A percentile compares a stretch with the other conserved stretches of the same genome.
Evolutionary conservation across 2,329 filamentous ascomycete genomes (phyloP).

Genomic region (Dryadomyces quercivorus): DNA sequence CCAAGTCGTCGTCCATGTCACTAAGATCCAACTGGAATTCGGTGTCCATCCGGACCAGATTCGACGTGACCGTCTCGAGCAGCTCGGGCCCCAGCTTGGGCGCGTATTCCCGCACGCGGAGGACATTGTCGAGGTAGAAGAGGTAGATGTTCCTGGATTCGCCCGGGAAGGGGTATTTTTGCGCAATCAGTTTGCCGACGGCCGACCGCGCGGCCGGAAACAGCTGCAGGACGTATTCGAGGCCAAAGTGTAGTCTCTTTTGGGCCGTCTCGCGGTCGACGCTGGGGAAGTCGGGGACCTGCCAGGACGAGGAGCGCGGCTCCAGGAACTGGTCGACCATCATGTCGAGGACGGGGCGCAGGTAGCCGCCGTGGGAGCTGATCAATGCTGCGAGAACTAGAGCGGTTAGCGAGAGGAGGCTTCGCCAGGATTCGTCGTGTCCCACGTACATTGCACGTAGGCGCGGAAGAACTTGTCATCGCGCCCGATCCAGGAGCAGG

Average conservation of each 20-base stretch:
- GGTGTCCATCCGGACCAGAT: slow-evolving; percentile 86
- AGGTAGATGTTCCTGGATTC: slow-evolving; percentile 71
- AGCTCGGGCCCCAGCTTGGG: slow-evolving; percentile 70
- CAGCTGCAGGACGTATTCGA: slow-evolving; percentile 66
- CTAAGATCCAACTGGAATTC: slow-evolving; percentile 91
- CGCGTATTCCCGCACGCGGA: slow-evolving; percentile 65
- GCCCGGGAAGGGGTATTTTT: slow-evolving; percentile 64
- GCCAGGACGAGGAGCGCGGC: slow-evolving; percentile 31
- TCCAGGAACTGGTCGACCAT: slow-evolving; percentile 66
- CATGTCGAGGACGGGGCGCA: slow-evolving; percentile 32
- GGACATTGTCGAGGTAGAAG: slow-evolving; percentile 76
- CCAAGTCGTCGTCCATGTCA: slow-evolving; percentile 79
- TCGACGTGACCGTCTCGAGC: slow-evolving; percentile 70
- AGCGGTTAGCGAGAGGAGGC: slow-evolving; percentile 19
- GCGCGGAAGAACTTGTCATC: slow-evolving; percentile 53
- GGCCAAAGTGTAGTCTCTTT: slow-evolving; percentile 59
- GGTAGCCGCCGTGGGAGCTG: slow-evolving; percentile 69
- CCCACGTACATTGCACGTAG: slow-evolving; percentile 27
- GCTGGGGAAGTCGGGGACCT: slow-evolving; percentile 38
- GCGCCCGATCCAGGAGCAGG: slow-evolving; percentile 52
- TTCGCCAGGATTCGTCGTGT: not conserved
- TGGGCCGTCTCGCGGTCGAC: slow-evolving; percentile 56
- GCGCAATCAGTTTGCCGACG: slow-evolving; percentile 52
- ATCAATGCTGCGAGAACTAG: slow-evolving; percentile 61
- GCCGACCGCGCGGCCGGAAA: slow-evolving; percentile 67